A percentile compares a stretch with the other conserved stretches of the same genome.
These are phyloP conservation scores for Rostrohypoxylon terebratum DNA, from an alignment of 495 filamentous ascomycete genomes.

Conservation along the genomic window DNA sequence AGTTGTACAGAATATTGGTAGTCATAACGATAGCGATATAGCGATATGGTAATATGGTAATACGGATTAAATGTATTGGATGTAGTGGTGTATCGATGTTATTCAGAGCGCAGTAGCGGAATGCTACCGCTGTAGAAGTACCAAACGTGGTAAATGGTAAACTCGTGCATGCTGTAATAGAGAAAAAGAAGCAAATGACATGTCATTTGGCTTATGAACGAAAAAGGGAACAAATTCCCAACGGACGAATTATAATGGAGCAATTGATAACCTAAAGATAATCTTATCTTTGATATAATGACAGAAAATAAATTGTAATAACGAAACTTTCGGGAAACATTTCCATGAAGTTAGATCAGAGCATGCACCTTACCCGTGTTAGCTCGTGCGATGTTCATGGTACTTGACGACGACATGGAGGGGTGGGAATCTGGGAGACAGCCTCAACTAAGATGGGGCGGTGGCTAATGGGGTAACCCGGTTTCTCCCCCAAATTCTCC, in stretches of 20 bases:
- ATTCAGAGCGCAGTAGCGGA: slow-evolving; percentile 4
- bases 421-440: slow-evolving; percentile 21
- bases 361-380: slow-evolving; percentile 36
- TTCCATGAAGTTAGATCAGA: slow-evolving; percentile 41
- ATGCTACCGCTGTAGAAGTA: neutral
- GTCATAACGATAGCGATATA: neutral
- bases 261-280: slow-evolving; percentile 50
- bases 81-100: slow-evolving; percentile 20
- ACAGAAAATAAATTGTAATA: slow-evolving; percentile 47
- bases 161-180: neutral
- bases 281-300: slow-evolving; percentile 51
- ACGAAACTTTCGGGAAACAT: slow-evolving; percentile 36
- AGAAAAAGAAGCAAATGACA: slow-evolving; percentile 46
- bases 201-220: slow-evolving; percentile 46
- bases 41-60: too few species aligned
- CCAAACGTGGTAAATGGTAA: neutral
- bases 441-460: slow-evolving; percentile 42
- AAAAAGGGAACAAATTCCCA: slow-evolving; percentile 16
- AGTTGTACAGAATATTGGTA: slow-evolving; percentile 28
- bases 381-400: slow-evolving; percentile 23
- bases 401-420: slow-evolving; percentile 31
- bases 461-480: slow-evolving; percentile 29
- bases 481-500: slow-evolving; percentile 15
- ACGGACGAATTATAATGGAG: slow-evolving; percentile 46
- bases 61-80: neutral